phyloP scores from a whole-genome alignment of 192 early-diverging fungal species.

The Mortierella antarctica region DNA sequence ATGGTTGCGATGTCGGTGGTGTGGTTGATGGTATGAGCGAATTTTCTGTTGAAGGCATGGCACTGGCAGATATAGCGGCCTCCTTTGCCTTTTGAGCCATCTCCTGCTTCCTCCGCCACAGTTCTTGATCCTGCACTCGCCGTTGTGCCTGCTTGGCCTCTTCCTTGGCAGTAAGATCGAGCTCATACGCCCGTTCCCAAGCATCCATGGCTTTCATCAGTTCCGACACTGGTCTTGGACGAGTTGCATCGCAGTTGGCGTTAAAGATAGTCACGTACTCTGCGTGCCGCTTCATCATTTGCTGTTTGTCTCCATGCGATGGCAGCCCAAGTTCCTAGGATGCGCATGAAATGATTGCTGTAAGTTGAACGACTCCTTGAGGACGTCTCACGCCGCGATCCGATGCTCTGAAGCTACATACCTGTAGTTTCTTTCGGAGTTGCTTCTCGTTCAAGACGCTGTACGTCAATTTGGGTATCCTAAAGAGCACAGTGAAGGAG shows the following conservation, averaged over 20 bases:
- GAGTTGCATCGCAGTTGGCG: constrained; percentile 57
- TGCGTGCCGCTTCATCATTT: constrained; percentile 54
- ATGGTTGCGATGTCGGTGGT: constrained; percentile 20
- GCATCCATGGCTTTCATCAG: constrained; percentile 25
- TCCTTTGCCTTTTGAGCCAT: constrained; percentile 18
- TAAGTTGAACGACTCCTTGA: too few species aligned
- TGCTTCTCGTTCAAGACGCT: constrained; percentile 55
- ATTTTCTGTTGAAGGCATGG: neutral
- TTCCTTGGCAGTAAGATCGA: constrained; percentile 23
- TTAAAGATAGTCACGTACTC: constrained; percentile 59
- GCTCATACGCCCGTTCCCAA: constrained; percentile 34
- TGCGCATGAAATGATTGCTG: too few species aligned
- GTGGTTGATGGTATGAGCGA: neutral
- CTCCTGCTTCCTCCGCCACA: constrained; percentile 15
- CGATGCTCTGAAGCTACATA: constrained; percentile 4
- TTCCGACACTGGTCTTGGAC: constrained; percentile 35
- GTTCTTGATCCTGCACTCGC: constrained; percentile 17
- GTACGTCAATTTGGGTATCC: constrained; percentile 58
- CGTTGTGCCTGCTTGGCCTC: neutral
- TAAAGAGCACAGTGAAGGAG: neutral
- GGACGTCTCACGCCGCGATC: too few species aligned
- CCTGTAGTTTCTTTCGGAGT: constrained; percentile 50
- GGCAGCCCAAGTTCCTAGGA: constrained; percentile 52
- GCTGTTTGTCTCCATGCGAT: constrained; percentile 53
- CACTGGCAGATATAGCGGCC: neutral